A percentile compares a stretch with the other conserved stretches of the same genome.
These are phyloP conservation scores for Suillus plorans DNA, from an alignment of 768 basidiomycete species.

Conservation along the genomic window DNA sequence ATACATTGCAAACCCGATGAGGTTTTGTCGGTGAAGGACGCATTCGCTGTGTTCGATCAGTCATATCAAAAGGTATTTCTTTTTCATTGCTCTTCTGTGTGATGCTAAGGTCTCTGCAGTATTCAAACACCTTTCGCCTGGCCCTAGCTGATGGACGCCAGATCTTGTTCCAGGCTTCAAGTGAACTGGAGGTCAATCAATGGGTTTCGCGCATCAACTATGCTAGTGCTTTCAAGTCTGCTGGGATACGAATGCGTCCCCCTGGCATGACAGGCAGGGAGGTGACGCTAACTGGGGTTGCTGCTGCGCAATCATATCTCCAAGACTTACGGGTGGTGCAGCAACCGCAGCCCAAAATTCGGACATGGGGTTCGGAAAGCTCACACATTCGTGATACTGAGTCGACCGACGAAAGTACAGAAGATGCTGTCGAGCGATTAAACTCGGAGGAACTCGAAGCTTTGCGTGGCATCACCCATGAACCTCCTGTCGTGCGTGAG, in stretches of 20 bases:
- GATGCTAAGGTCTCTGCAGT: constrained; percentile 35
- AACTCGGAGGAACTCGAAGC: constrained; percentile 2
- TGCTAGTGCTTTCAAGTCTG: constrained; percentile 87
- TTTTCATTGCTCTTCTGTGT: background rate
- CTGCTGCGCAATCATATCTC: constrained; percentile 83
- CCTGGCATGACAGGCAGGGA: constrained; percentile 66
- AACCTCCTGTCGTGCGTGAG: constrained; percentile 52
- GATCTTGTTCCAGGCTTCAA: constrained; percentile 72
- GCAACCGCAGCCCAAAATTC: constrained; percentile 22
- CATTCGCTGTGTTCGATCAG: constrained; percentile 78
- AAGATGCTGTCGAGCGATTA: constrained; percentile 34
- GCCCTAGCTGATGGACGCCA: constrained; percentile 76
- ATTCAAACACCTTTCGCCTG: constrained; percentile 75
- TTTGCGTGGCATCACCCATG: constrained; percentile 35
- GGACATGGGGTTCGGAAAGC: constrained; percentile 39
- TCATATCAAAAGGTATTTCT: constrained; percentile 70
- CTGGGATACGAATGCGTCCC: constrained; percentile 79
- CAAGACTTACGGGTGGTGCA: constrained; percentile 56
- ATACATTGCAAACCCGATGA: constrained; percentile 80
- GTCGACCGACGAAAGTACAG: constrained; percentile 30
- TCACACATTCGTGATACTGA: constrained; percentile 35
- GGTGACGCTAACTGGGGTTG: constrained; percentile 77
- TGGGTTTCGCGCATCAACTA: constrained; percentile 96
- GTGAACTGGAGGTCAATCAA: constrained; percentile 73
- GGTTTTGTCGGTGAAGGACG: constrained; percentile 71